Evolutionary conservation across 805 yeast species (phyloP).

Genomic region (Dipodascus geniculatus): DNA sequence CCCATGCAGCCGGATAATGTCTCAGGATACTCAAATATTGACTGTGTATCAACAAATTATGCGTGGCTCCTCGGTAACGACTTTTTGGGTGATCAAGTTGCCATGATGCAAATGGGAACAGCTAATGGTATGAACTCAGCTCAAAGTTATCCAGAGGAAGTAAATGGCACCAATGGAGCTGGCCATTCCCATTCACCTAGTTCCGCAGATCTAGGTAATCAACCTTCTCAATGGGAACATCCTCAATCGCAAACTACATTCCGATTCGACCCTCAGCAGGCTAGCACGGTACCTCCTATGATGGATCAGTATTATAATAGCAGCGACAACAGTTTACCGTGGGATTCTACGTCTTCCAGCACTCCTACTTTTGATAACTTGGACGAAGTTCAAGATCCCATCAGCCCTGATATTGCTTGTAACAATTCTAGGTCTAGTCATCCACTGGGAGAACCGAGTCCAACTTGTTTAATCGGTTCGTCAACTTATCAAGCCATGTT

Average conservation of each 20-base stretch:
- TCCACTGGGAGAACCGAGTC: not conserved
- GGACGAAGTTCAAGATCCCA: not conserved
- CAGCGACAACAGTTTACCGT: not conserved
- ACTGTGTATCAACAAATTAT: conserved; percentile 17
- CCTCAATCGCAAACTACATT: not conserved
- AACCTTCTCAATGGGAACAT: not conserved
- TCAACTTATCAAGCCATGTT: not conserved
- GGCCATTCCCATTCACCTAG: not conserved
- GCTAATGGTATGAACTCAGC: not conserved
- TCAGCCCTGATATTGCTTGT: not conserved
- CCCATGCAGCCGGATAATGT: too few species aligned
- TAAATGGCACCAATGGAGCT: not conserved
- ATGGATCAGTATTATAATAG: not conserved
- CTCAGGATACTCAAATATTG: conserved; percentile 7
- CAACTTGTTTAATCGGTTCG: not conserved
- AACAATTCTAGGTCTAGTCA: not conserved
- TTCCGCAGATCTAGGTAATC: not conserved
- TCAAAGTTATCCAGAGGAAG: not conserved
- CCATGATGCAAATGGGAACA: not conserved
- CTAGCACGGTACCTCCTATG: not conserved
- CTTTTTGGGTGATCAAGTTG: conserved; percentile 10
- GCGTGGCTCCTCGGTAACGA: conserved; percentile 21
- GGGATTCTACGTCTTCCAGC: conserved; percentile 1
- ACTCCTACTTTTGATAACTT: not conserved
- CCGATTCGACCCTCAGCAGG: not conserved